Conservation (phyloP, 75 land plant species). For the Selaginella moellendorffii region DNA sequence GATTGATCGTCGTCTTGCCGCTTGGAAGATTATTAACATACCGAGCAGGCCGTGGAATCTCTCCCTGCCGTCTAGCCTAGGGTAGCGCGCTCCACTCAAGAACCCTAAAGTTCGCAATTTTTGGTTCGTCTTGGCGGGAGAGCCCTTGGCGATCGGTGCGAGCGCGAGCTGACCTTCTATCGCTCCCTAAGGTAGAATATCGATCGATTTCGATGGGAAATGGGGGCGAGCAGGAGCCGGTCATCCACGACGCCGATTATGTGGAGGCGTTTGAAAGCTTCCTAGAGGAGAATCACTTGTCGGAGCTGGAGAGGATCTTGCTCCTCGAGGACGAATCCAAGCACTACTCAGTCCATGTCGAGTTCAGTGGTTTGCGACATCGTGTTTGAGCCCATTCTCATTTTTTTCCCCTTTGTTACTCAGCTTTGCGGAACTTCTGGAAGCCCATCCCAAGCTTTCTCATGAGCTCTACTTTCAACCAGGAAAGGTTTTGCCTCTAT, state of each 20-base stretch:
- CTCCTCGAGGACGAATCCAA: slow-evolving; percentile 37
- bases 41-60: too few relatives aligned
- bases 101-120: too few relatives aligned
- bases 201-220: too few relatives aligned
- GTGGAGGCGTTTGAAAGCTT: slow-evolving; percentile 27
- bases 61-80: too few relatives aligned
- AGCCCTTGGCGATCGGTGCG: too few relatives aligned
- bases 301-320: slow-evolving; percentile 41
- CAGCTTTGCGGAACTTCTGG: slow-evolving; percentile 66
- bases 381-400: slow-evolving; percentile 7
- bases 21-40: too few relatives aligned
- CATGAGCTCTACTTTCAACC: slow-evolving; percentile 49
- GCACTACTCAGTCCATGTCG: slow-evolving; percentile 56
- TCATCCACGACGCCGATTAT: slow-evolving; percentile 9
- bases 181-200: too few relatives aligned
- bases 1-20: too few relatives aligned
- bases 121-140: too few relatives aligned
- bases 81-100: too few relatives aligned
- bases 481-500: slow-evolving; percentile 33
- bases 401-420: background rate
- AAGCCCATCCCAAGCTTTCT: slow-evolving; percentile 36
- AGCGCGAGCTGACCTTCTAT: too few relatives aligned
- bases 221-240: background rate
- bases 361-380: slow-evolving; percentile 21
- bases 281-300: slow-evolving; percentile 27